Evolutionary conservation across 345 rosid species (phyloP).

Genomic region (Arabis hirsuta): DNA sequence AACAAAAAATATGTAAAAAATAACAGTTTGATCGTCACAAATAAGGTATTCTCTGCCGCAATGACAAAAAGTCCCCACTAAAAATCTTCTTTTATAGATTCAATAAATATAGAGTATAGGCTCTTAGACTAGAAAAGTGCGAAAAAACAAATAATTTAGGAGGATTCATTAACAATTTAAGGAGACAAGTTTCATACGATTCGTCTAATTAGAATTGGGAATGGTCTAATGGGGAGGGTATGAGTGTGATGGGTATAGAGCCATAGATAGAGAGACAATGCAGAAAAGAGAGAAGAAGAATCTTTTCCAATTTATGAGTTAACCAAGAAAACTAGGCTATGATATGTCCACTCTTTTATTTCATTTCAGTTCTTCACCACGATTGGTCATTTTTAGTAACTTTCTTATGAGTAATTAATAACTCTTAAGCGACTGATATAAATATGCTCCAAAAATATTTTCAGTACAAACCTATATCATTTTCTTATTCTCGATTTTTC

Average conservation of each 20-base stretch:
- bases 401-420: neutral
- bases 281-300: slow-evolving; percentile 3
- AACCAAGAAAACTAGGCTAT: slow-evolving; percentile 22
- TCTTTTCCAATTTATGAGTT: slow-evolving; percentile 22
- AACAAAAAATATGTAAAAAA: too few relatives aligned
- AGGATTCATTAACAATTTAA: slow-evolving; percentile 28
- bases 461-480: too few relatives aligned
- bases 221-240: slow-evolving; percentile 21
- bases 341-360: slow-evolving; percentile 9
- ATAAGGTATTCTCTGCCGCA: neutral
- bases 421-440: neutral
- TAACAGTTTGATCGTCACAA: too few relatives aligned
- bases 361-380: slow-evolving; percentile 8
- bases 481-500: too few relatives aligned
- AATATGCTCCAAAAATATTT: too few relatives aligned
- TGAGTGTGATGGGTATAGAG: slow-evolving; percentile 41
- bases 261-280: slow-evolving; percentile 29
- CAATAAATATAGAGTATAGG: neutral
- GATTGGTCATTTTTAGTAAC: slow-evolving; percentile 21
- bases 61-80: neutral
- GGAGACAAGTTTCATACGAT: slow-evolving; percentile 22
- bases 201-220: slow-evolving; percentile 27
- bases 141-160: neutral
- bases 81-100: neutral
- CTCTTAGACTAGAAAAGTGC: neutral